These are phyloP conservation scores for Hypoxylon sp. DNA, from an alignment of 2,329 filamentous ascomycete genomes.

Conservation along the genomic window DNA sequence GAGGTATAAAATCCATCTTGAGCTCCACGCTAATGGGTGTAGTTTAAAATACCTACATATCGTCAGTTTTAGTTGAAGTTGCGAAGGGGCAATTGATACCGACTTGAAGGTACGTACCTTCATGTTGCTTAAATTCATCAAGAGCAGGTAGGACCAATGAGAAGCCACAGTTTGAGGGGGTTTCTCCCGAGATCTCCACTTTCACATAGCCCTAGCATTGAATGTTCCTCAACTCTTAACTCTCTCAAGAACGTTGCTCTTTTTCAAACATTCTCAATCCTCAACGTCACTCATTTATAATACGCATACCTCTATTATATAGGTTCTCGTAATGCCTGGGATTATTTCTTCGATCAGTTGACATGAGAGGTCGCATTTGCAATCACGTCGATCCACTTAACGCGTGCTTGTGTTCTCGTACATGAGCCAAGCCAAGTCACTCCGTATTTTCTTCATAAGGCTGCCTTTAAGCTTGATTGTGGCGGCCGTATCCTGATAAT, in stretches of 20 bases:
- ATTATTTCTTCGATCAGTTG: not conserved
- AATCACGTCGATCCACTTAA: conserved; percentile 6
- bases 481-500: conserved; percentile 21
- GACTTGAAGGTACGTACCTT: conserved; percentile 3
- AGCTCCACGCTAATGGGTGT: not conserved
- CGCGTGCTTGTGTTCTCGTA: conserved; percentile 16
- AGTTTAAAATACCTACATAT: not conserved
- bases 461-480: conserved; percentile 17
- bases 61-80: not conserved
- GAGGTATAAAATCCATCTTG: conserved; percentile 3
- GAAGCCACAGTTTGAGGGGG: not conserved
- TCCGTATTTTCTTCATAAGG: conserved; percentile 23
- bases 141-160: conserved; percentile 13
- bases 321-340: not conserved
- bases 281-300: not conserved
- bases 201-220: conserved; percentile 5
- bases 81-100: not conserved
- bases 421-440: conserved; percentile 39
- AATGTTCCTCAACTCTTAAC: not conserved
- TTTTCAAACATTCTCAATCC: not conserved
- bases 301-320: not conserved
- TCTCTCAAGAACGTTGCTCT: not conserved
- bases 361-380: not conserved
- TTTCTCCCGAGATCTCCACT: conserved; percentile 10
- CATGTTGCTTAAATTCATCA: not conserved